Base-by-base conservation (phyloP, 768 basidiomycete species). In the Tricholoma saponaceum region DNA sequence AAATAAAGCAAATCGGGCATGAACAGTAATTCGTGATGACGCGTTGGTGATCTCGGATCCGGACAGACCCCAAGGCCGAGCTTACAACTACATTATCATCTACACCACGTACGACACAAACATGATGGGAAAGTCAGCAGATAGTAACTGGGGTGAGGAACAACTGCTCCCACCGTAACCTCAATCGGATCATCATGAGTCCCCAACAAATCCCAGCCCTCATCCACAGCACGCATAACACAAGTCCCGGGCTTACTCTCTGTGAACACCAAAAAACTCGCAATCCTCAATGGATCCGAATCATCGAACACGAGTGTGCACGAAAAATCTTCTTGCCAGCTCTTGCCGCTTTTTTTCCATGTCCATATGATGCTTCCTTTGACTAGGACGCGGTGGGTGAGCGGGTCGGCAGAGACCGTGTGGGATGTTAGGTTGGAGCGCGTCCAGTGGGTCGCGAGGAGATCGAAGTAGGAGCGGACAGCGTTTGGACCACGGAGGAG, bases 381-480 rank as follows among this genome's bases (percentile, higher is more conserved):
- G 13, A 77, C 66, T 8, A 66, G 60, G 20, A 76, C 74, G 35
- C 68, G 68, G 18, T 68, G 66, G 1, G 65, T 58, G 1, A 59
- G 59, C 5, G 64, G 39, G 26, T 73, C 67, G 4, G 70, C 65
- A 14, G 63, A 58, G 5, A 67, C 59, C 57, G 63, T 52, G 58
- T 70, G 63, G 26, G 63, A 56, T 54, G 65, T 18, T 16, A 72
- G 58, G 20, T 71, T 61, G 0, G 73, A 67, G 7, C 79, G 74
- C 4, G 66, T 69, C 74, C 75, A 81, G 60, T 80, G 72, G 2
- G 78, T 78, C 14, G 76, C 71, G 28, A 80, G 64, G 44, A 80
- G 65, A 64, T 81, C 79, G 51, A 80, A 79, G 60, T 80, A 81
- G 0, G 80, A 81, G 18, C 79, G 76, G 26, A 80, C 67, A 14